These are phyloP conservation scores for Leishmania turanica DNA, from an alignment of 208 protist genomes.

Conservation along the genomic window DNA sequence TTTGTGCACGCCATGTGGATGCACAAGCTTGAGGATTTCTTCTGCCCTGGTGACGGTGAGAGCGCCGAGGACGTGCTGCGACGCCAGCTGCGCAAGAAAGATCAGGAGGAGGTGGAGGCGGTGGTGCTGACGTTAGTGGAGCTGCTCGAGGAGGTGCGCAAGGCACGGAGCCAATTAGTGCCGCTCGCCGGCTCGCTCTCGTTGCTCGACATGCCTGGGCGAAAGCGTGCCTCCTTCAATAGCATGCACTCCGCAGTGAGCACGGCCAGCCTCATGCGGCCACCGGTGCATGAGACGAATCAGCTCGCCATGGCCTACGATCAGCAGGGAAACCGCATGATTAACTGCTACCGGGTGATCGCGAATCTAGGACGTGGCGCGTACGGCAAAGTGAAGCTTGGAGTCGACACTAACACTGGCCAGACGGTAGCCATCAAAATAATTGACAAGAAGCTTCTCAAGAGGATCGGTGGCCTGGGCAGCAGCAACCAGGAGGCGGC, in stretches of 20 bases:
- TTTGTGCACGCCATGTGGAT: constrained; percentile 60
- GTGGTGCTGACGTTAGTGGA: constrained; percentile 50
- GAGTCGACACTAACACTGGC: constrained; percentile 42
- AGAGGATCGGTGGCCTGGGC: constrained; percentile 44
- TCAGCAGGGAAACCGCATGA: constrained; percentile 60
- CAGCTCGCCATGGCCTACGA: constrained; percentile 53
- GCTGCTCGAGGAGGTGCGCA: constrained; percentile 49
- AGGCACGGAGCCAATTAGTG: constrained; percentile 18
- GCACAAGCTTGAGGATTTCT: constrained; percentile 48
- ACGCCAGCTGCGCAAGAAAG: constrained; percentile 24
- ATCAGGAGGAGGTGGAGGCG: constrained; percentile 29
- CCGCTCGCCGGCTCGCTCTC: constrained; percentile 17
- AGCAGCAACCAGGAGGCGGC: constrained; percentile 31
- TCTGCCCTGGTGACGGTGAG: not conserved
- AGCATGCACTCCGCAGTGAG: constrained; percentile 50
- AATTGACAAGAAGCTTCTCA: constrained; percentile 71
- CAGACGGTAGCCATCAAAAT: constrained; percentile 83
- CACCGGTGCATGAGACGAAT: constrained; percentile 65
- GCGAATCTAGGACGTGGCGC: constrained; percentile 61
- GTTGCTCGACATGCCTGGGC: not conserved
- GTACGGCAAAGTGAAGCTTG: constrained; percentile 78
- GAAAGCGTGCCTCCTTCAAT: constrained; percentile 18
- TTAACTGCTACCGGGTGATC: constrained; percentile 75
- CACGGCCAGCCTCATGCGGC: constrained; percentile 51
- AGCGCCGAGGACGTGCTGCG: constrained; percentile 28